Evolutionary conservation across 441 rosid species (phyloP).

Genomic region (Populus trichocarpa): DNA sequence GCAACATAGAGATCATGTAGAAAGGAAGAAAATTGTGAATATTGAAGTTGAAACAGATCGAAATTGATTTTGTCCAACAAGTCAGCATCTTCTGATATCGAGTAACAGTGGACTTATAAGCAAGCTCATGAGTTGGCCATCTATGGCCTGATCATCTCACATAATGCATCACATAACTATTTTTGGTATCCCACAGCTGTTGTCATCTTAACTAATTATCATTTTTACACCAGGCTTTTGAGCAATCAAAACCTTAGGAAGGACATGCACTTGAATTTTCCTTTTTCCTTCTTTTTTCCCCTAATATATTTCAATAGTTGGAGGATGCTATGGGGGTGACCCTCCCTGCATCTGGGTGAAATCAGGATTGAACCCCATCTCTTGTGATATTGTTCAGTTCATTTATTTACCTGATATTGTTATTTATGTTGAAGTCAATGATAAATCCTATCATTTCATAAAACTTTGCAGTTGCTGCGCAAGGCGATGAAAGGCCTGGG

Average conservation of each 20-base stretch:
- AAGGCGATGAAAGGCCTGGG: constrained; percentile 71
- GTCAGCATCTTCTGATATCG: neutral
- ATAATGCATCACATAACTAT: too few species aligned
- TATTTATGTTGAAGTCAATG: neutral
- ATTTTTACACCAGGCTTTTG: too few species aligned
- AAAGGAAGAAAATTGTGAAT: neutral
- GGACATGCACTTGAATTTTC: too few species aligned
- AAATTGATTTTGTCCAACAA: neutral
- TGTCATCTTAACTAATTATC: too few species aligned
- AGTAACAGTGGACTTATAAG: neutral
- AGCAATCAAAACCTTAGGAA: too few species aligned
- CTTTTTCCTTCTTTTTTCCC: too few species aligned
- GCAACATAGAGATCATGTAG: neutral
- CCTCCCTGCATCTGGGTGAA: too few species aligned
- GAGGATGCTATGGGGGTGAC: too few species aligned
- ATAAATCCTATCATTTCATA: neutral
- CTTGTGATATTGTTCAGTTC: neutral
- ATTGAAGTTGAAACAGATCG: neutral
- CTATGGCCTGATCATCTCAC: neutral
- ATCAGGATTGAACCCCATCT: too few species aligned
- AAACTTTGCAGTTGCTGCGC: constrained; percentile 37
- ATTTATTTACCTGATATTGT: neutral
- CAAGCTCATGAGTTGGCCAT: neutral
- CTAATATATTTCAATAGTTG: too few species aligned
- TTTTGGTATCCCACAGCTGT: too few species aligned